Evolutionary conservation across 768 basidiomycete genomes (phyloP).

Genomic region (Leccinum obscurum): DNA sequence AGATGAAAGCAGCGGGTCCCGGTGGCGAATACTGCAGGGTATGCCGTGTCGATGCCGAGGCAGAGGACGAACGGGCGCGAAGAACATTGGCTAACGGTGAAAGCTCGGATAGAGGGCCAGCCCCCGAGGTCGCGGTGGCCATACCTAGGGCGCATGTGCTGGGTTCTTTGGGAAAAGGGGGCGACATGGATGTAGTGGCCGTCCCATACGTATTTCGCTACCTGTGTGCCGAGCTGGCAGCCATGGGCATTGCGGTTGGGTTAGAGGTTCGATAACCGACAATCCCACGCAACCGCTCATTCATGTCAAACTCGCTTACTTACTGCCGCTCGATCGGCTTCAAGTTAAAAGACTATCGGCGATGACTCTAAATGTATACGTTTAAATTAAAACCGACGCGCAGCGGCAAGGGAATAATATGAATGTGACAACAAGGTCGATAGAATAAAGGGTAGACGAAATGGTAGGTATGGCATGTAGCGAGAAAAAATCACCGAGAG

Average conservation of each 20-base stretch:
- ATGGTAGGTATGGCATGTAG: constrained; percentile 17
- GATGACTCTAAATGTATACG: constrained; percentile 14
- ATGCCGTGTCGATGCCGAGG: constrained; percentile 74
- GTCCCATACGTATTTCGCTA: constrained; percentile 95
- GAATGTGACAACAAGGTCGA: constrained; percentile 12
- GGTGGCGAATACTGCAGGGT: constrained; percentile 94
- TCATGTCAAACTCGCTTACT: neutral
- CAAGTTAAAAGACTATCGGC: neutral
- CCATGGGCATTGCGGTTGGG: constrained; percentile 95
- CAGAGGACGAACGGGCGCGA: constrained; percentile 61
- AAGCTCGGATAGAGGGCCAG: constrained; percentile 39
- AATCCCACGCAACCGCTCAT: neutral
- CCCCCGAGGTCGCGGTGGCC: constrained; percentile 59
- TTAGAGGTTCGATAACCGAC: constrained; percentile 62
- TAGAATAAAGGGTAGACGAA: constrained; percentile 17
- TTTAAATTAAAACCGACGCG: constrained; percentile 15
- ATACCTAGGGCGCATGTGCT: constrained; percentile 71
- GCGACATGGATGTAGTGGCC: constrained; percentile 92
- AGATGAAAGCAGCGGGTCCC: constrained; percentile 62
- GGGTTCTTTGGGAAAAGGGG: constrained; percentile 57
- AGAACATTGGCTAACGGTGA: constrained; percentile 59
- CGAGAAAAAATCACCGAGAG: neutral
- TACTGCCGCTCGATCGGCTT: neutral
- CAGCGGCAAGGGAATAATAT: constrained; percentile 15
- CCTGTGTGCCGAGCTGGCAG: constrained; percentile 94